Base-by-base conservation (phyloP, 108 stramenopile genomes). In the Cyclotella choctawhatcheeana region DNA sequence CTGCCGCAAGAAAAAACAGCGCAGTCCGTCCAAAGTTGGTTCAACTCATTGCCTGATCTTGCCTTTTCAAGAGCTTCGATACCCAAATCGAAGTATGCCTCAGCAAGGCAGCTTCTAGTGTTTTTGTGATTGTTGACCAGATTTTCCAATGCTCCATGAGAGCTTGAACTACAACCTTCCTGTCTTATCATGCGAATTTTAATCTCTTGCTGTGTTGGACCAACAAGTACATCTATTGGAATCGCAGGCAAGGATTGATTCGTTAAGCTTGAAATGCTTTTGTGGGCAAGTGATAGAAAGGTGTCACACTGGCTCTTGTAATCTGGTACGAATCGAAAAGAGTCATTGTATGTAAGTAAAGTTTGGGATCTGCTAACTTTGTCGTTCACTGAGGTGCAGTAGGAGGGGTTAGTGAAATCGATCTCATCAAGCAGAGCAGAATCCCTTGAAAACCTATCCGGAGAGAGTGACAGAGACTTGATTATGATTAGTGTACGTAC, bases 11-110 rank as follows among this genome's bases (percentile, higher is more conserved):
- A 50, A 0, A 33, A 33, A 37, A 69, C 52, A 56, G 71, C 45
- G 34, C 61, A 27, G 40, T 60, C 61, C 25, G 54, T 73, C 91
- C 91, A 92, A 16, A 92, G 29, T 12, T 3, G 3, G 0, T 53
- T 22, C n/a, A 92, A 74, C 48, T 77, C 77, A 13, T 74, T 78
- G 12, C 47, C 33, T 0, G 45, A 17, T 37, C 84, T 76, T 21
- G 84, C 77, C 32, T 35, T 44, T 16, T 59, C 62, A 13, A 92
- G 50, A 20, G 73, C 78, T 10, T 86, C 43, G 10, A 80, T 24
- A 25, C 86, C 88, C 20, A 84, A 40, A 45, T 81, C 71, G 68
- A 85, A 88, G 30, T 78, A 75, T 5, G 86, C 79, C 69, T 83
- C 79, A 47, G 81, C 80, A 58, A 65, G 73, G 48, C 73, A 84